Evolutionary conservation across 768 basidiomycete genomes (phyloP).

Genomic region (Sporobolomyces pararoseus): DNA sequence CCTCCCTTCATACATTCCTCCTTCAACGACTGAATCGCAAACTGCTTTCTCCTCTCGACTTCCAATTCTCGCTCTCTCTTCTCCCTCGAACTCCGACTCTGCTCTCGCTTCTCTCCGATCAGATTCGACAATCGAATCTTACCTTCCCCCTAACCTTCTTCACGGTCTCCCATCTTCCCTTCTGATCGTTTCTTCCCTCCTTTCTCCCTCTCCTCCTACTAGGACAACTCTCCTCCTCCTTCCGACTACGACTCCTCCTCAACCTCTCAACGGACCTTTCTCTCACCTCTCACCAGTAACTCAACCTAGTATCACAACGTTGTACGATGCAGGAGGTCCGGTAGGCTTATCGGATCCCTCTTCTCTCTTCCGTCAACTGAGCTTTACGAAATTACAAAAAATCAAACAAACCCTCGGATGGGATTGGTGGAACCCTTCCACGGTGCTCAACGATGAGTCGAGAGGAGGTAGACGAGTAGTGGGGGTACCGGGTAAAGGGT

Average conservation of each 20-base stretch:
- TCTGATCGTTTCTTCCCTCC: conserved; percentile 23
- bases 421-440: conserved; percentile 28
- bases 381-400: background rate
- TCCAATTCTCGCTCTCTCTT: conserved; percentile 28
- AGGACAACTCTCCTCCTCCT: conserved; percentile 29
- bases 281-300: conserved; percentile 17
- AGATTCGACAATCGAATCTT: conserved; percentile 1
- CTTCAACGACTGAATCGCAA: background rate
- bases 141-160: conserved; percentile 34
- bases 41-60: conserved; percentile 8
- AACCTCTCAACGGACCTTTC: conserved; percentile 39
- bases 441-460: background rate
- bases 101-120: conserved; percentile 1
- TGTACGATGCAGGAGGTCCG: conserved; percentile 27
- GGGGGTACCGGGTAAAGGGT: conserved; percentile 10
- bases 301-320: background rate
- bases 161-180: conserved; percentile 35
- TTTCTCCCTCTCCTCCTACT: background rate
- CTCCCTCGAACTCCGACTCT: conserved; percentile 1
- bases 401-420: conserved; percentile 18
- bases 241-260: conserved; percentile 29
- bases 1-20: conserved; percentile 31
- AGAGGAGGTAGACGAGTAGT: background rate
- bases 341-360: conserved; percentile 20
- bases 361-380: conserved; percentile 23